Conservation (phyloP, 2,329 filamentous ascomycete genomes). For the Penicillium sp. region DNA sequence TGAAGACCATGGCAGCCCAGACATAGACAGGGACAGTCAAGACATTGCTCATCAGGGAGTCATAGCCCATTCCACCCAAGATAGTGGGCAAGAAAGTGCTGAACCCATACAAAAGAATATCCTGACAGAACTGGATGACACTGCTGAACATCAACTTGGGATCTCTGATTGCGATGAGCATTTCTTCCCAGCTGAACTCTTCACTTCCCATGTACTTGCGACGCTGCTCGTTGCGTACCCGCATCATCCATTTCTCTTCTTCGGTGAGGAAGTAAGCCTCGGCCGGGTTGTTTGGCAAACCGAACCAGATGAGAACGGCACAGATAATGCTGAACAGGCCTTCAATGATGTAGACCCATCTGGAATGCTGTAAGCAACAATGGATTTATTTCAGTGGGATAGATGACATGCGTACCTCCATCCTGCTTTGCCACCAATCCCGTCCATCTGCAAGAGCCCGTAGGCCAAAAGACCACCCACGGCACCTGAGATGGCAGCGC, state of each 20-base stretch:
- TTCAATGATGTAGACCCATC: conserved; percentile 52
- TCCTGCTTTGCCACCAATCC: conserved; percentile 43
- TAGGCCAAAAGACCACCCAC: conserved; percentile 43
- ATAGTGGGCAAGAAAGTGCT: conserved; percentile 59
- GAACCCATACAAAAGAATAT: conserved; percentile 56
- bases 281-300: conserved; percentile 44
- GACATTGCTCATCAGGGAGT: conserved; percentile 51
- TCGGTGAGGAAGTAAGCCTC: conserved; percentile 50
- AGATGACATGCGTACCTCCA: conserved; percentile 44
- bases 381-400: neutral
- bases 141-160: conserved; percentile 53
- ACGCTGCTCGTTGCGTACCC: conserved; percentile 44
- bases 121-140: conserved; percentile 52
- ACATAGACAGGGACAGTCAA: conserved; percentile 58
- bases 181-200: conserved; percentile 13
- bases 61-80: conserved; percentile 52
- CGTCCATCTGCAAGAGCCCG: conserved; percentile 45
- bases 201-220: conserved; percentile 51
- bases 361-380: conserved; percentile 5
- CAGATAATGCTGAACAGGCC: conserved; percentile 47
- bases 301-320: conserved; percentile 37
- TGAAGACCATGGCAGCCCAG: conserved; percentile 45
- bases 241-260: conserved; percentile 53
- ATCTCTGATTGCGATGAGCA: conserved; percentile 32
- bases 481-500: conserved; percentile 40